Conservation (phyloP, 352 stramenopile species). For the Phytopythium sindhum region DNA sequence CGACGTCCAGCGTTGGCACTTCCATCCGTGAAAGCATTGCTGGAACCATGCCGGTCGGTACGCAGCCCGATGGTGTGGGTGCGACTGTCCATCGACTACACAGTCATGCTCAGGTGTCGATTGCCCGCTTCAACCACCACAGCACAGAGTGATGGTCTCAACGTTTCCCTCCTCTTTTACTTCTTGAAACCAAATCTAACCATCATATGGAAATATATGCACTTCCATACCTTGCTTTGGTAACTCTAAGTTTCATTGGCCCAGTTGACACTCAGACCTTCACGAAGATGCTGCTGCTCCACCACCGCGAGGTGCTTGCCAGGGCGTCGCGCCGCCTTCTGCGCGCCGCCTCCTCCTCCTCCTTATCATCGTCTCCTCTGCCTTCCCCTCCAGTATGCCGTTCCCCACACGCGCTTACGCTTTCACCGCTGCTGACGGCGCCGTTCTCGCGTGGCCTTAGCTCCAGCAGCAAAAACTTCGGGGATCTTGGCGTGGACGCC, state of each 20-base stretch:
- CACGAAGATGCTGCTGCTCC: background rate
- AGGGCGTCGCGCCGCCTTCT: conserved; percentile 1
- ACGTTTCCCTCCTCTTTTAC: too few species aligned
- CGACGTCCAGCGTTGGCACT: too few species aligned
- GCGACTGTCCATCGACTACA: too few species aligned
- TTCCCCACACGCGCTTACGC: background rate
- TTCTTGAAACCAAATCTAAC: too few species aligned
- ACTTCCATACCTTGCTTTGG: background rate
- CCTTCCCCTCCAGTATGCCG: background rate
- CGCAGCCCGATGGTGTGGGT: too few species aligned
- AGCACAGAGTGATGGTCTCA: too few species aligned
- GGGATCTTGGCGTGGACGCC: conserved; percentile 35
- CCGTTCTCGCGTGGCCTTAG: background rate
- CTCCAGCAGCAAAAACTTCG: conserved; percentile 23
- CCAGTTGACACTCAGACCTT: too few species aligned
- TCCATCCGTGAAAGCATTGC: too few species aligned
- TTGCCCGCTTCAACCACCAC: too few species aligned
- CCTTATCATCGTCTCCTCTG: background rate
- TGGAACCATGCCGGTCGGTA: too few species aligned
- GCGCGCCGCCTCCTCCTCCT: background rate
- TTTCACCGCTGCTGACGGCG: background rate
- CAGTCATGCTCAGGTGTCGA: too few species aligned
- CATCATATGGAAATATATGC: too few species aligned
- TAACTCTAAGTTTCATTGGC: background rate
- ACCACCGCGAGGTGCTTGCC: background rate